phyloP scores from a whole-genome alignment of 106 monocot genomes.

The Cymbidium sinense region DNA sequence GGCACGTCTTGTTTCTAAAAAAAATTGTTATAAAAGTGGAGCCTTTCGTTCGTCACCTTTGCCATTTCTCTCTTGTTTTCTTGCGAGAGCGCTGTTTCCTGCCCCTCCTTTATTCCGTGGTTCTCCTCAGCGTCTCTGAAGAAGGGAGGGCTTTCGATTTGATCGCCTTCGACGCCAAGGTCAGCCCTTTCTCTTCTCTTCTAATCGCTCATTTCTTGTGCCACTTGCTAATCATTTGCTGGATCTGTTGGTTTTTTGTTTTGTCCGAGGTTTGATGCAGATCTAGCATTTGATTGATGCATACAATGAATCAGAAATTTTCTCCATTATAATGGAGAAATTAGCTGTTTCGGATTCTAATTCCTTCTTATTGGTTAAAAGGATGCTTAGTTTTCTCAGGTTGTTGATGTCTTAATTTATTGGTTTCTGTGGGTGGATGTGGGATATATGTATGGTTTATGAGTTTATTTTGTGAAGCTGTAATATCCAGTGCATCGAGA shows the following conservation, averaged over 20 bases:
- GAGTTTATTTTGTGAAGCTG: background rate
- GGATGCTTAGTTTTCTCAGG: background rate
- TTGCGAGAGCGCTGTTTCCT: background rate
- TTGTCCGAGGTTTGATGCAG: background rate
- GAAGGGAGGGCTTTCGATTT: background rate
- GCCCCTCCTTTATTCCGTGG: background rate
- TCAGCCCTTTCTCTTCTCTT: background rate
- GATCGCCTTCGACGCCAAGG: background rate
- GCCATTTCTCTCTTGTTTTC: background rate
- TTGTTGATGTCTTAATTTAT: background rate
- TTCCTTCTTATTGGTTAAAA: background rate
- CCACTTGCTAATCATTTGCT: background rate
- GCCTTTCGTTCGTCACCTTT: background rate
- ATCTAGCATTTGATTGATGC: background rate
- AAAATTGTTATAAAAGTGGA: background rate
- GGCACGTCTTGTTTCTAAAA: no score
- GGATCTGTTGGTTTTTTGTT: background rate
- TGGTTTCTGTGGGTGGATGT: background rate
- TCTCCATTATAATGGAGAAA: background rate
- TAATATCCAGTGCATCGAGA: background rate
- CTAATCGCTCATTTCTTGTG: background rate
- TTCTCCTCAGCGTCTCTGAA: background rate
- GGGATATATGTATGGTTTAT: background rate
- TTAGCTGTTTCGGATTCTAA: background rate
- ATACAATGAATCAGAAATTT: background rate